Conservation (phyloP, 352 stramenopile species). For the Pythium apleroticum region DNA sequence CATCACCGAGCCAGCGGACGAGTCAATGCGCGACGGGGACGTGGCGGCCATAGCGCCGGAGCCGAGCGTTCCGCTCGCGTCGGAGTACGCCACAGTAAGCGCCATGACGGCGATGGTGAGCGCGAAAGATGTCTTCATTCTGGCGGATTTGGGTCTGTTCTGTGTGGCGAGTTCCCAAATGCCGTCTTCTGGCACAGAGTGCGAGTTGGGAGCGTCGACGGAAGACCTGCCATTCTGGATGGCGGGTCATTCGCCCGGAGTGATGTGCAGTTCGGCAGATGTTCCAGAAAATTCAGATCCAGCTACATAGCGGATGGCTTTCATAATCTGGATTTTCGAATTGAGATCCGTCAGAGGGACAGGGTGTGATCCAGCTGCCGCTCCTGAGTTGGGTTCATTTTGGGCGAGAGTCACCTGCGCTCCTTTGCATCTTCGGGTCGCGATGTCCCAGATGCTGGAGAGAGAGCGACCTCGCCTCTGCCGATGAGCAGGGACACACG, state of each 20-base stretch:
- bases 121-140: conserved; percentile 23
- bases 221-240: too few relatives aligned
- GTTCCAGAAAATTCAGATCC: conserved; percentile 4
- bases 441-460: too few relatives aligned
- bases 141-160: conserved; percentile 1
- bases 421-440: too few relatives aligned
- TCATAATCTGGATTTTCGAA: not conserved
- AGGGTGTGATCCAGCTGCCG: not conserved
- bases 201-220: too few relatives aligned
- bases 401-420: too few relatives aligned
- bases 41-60: conserved; percentile 15
- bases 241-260: not conserved
- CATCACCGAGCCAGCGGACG: conserved; percentile 25
- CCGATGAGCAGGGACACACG: too few relatives aligned
- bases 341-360: not conserved
- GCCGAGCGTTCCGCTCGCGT: conserved; percentile 23
- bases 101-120: conserved; percentile 12
- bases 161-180: conserved; percentile 2
- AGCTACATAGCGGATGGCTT: not conserved
- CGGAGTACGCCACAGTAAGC: conserved; percentile 1
- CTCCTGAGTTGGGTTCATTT: not conserved
- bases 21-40: conserved; percentile 24
- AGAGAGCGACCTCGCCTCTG: not conserved
- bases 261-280: conserved; percentile 5
- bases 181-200: not conserved